Base-by-base conservation (phyloP, 306 rosid genomes). In the Pterocarpus macrocarpus region DNA sequence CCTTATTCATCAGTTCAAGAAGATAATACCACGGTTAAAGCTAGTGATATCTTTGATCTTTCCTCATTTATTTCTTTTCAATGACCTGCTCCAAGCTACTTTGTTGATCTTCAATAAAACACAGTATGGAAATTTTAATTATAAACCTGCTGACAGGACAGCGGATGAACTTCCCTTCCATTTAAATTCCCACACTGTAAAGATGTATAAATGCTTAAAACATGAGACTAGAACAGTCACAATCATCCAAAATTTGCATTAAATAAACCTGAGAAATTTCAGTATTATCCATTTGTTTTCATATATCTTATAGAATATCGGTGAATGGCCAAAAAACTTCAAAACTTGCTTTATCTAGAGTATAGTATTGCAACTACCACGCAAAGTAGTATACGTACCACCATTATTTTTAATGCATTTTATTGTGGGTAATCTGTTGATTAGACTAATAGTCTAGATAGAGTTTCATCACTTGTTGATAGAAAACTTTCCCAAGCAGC, bases 401-500 rank as follows among this genome's bases (percentile, higher is more conserved):
- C 7, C 57, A 1, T 4, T 59, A 5, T 15, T 32, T 57, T 4
- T 34, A 33, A 66, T 12, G 44, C 30, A 67, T 34, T 22, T 66
- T 68, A 57, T n/a, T 28, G 45, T 11, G 22, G 13, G 64, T 38
- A 63, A 61, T 57, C 5, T 34, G 55, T 36, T 14, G 39, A 22
- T 16, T 32, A 45, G 58, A 69, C 61, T 49, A 47, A n/a, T 28
- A 57, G 22, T 47, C 13, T 45, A 36, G 56, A 65, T 13, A 62
- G 41, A 12, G 80, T 50, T 56, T 66, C 72, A 58, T 17, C 15
- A 50, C 36, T 68, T 57, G 28, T 67, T 56, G 58, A 52, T 3
- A 22, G 33, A 56, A 33, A 65, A 28, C 75, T 39, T 55, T 13
- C 63, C 34, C 41, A 12, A 22, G 63, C 33, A 65, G 30, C 38